Evolutionary conservation across 192 early-diverging fungal species (phyloP).

Genomic region (Backusella westeae): DNA sequence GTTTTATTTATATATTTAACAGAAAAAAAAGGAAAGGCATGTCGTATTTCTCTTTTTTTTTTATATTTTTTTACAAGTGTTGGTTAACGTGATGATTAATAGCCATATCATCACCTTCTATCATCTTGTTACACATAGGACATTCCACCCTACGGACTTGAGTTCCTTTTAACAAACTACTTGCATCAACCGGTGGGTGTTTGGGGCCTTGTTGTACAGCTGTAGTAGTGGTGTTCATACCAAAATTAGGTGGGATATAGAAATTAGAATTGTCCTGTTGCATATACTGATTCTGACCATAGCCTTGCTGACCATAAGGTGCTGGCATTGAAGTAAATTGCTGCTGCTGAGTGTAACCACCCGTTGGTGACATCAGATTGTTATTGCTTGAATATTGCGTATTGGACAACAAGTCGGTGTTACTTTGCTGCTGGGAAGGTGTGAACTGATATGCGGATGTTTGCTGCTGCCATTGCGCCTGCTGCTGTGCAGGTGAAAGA

Average conservation of each 20-base stretch:
- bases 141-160: conserved; percentile 25
- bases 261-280: not conserved
- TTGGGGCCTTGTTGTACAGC: not conserved
- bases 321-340: not conserved
- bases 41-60: too few relatives aligned
- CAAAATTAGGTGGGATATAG: conserved; percentile 14
- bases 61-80: conserved; percentile 8
- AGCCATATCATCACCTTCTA: conserved; percentile 32
- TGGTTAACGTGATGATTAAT: conserved; percentile 35
- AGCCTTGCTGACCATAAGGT: not conserved
- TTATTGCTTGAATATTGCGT: not conserved
- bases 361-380: conserved; percentile 1
- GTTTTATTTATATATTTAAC: too few relatives aligned
- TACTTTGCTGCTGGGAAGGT: not conserved
- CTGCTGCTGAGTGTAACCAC: not conserved
- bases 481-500: not conserved
- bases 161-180: conserved; percentile 8
- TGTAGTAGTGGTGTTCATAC: not conserved
- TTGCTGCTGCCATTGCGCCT: conserved; percentile 10
- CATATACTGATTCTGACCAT: not conserved
- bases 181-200: conserved; percentile 23
- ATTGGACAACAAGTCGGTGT: not conserved
- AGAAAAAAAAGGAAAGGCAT: not conserved
- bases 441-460: conserved; percentile 1
- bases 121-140: conserved; percentile 23